Percentiles rank a stretch among this genome's conserved stretches.
Evolutionary conservation across 1,284 basidiomycete species (phyloP).

Genomic region (Chiua sp.): DNA sequence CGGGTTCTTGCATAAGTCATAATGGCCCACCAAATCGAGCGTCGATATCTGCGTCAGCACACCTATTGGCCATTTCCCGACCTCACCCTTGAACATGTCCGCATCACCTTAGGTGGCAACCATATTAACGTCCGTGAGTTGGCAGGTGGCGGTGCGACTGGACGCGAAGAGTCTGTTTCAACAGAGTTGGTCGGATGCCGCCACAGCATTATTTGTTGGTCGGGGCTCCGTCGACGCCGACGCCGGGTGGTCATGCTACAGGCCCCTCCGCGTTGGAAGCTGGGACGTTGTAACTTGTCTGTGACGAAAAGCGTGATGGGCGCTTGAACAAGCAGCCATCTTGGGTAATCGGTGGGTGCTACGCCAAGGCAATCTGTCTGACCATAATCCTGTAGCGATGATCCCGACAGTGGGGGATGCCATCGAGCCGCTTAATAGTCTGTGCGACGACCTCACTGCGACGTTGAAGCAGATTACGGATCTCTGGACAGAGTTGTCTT

Average conservation of each 20-base stretch:
- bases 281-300: slow-evolving; percentile 63
- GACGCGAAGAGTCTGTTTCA: slow-evolving; percentile 44
- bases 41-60: slow-evolving; percentile 52
- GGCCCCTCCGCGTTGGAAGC: slow-evolving; percentile 56
- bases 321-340: slow-evolving; percentile 62
- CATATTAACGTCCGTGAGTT: slow-evolving; percentile 55
- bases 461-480: slow-evolving; percentile 72
- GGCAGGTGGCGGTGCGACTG: slow-evolving; percentile 20
- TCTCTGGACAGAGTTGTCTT: slow-evolving; percentile 71
- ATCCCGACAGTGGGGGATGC: no score
- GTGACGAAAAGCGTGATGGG: slow-evolving; percentile 68
- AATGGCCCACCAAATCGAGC: slow-evolving; percentile 54
- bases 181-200: slow-evolving; percentile 78
- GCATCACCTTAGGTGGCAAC: slow-evolving; percentile 59
- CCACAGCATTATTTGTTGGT: no score
- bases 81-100: slow-evolving; percentile 58
- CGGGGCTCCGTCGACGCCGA: slow-evolving; percentile 30
- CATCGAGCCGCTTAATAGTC: slow-evolving; percentile 68
- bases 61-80: slow-evolving; percentile 55
- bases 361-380: no score
- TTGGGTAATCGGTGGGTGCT: slow-evolving; percentile 43
- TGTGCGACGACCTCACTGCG: slow-evolving; percentile 62
- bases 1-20: not conserved
- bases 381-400: slow-evolving; percentile 77
- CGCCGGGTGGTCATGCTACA: slow-evolving; percentile 29